phyloP scores from a whole-genome alignment of 768 basidiomycete species.

The Amanita pallidorosea region DNA sequence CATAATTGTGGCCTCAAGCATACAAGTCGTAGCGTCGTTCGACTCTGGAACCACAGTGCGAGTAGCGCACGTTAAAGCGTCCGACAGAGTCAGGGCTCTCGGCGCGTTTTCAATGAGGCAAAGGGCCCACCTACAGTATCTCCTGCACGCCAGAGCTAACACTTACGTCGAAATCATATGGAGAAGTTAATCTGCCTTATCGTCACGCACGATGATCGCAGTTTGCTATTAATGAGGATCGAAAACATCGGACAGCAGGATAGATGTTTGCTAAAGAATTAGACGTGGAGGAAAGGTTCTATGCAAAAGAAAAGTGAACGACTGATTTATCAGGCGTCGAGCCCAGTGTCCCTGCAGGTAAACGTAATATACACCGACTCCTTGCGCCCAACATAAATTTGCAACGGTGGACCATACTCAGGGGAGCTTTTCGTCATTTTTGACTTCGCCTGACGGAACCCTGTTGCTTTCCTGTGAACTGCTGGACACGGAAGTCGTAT shows the following conservation, averaged over 20 bases:
- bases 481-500: conserved; percentile 30
- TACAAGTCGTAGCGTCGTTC: neutral
- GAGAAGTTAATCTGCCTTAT: conserved; percentile 3
- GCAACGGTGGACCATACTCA: conserved; percentile 20
- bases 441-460: conserved; percentile 24
- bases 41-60: neutral
- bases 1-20: neutral
- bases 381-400: neutral
- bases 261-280: neutral
- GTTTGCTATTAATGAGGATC: conserved; percentile 15
- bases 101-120: conserved; percentile 5
- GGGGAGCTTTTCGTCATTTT: conserved; percentile 11
- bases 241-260: neutral
- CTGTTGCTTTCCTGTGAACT: conserved; percentile 30
- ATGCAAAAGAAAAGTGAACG: neutral
- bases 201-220: conserved; percentile 23
- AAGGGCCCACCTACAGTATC: neutral
- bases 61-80: neutral
- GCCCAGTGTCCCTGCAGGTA: neutral
- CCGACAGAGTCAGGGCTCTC: neutral
- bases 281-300: neutral
- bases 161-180: neutral
- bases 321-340: neutral
- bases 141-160: neutral
- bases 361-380: neutral